Percentiles rank a stretch among this genome's conserved stretches.
Evolutionary conservation across 2,329 filamentous ascomycete species (phyloP).

Genomic region (Clathrospora elynae): DNA sequence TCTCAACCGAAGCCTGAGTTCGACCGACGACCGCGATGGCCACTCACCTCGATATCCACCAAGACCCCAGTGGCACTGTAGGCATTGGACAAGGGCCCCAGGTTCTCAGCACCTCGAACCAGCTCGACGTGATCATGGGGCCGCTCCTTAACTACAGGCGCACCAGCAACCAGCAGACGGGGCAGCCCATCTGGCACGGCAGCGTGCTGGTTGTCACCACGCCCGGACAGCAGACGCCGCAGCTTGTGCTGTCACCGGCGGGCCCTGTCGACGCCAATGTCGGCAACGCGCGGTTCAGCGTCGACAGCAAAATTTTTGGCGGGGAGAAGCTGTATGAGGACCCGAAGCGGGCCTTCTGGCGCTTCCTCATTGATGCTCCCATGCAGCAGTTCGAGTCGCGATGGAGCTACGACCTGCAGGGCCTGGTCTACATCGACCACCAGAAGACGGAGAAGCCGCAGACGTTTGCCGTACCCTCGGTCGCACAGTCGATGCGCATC

Average conservation of each 20-base stretch:
- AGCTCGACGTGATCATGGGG: constrained; percentile 67
- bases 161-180: constrained; percentile 63
- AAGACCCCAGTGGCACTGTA: constrained; percentile 31
- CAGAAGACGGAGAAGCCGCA: constrained; percentile 44
- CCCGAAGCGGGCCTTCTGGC: constrained; percentile 63
- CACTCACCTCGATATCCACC: constrained; percentile 17
- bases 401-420: constrained; percentile 78
- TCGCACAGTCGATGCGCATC: constrained; percentile 68
- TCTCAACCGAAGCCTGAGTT: constrained; percentile 1
- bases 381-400: constrained; percentile 73
- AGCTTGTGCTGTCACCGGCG: constrained; percentile 63
- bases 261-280: constrained; percentile 44
- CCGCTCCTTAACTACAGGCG: constrained; percentile 78
- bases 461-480: constrained; percentile 62
- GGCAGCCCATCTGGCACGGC: constrained; percentile 71
- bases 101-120: constrained; percentile 48
- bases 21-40: constrained; percentile 8
- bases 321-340: constrained; percentile 66
- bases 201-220: constrained; percentile 83
- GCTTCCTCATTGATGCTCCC: constrained; percentile 64
- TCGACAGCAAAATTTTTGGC: constrained; percentile 44
- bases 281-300: constrained; percentile 32
- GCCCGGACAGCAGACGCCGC: constrained; percentile 67
- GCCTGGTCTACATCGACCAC: constrained; percentile 64
- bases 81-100: constrained; percentile 53